phyloP scores from a whole-genome alignment of 2,329 filamentous ascomycete genomes.

The Biscogniauxia mediterranea region DNA sequence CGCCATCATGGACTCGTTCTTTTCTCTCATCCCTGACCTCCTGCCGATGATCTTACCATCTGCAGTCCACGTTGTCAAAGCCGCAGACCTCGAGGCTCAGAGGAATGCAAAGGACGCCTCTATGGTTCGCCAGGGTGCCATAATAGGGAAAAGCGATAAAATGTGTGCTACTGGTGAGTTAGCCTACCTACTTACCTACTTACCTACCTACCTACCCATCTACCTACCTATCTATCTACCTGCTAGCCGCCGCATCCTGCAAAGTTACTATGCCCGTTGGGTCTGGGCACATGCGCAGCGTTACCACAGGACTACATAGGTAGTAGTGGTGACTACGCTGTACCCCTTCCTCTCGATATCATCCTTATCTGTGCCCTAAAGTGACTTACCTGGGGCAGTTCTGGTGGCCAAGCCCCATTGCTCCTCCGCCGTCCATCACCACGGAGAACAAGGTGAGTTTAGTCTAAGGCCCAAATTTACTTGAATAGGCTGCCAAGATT shows the following conservation, averaged over 20 bases:
- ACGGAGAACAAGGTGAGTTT: conserved; percentile 62
- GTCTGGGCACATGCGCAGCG: conserved; percentile 1
- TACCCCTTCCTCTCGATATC: background rate
- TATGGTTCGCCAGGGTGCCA: conserved; percentile 49
- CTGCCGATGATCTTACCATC: conserved; percentile 59
- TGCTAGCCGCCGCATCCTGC: background rate
- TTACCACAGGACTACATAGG: background rate
- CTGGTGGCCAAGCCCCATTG: conserved; percentile 63
- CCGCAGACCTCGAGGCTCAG: conserved; percentile 43
- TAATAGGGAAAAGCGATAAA: conserved; percentile 61
- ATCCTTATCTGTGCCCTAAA: conserved; percentile 4
- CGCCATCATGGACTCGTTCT: conserved; percentile 45
- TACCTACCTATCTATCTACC: too few species aligned
- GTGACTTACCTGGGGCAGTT: conserved; percentile 40
- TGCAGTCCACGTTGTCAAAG: conserved; percentile 55
- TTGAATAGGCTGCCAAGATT: background rate
- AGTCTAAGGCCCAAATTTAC: background rate
- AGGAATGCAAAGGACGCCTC: conserved; percentile 28
- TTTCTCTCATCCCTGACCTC: conserved; percentile 56
- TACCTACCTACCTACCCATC: too few species aligned
- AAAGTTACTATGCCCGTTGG: background rate
- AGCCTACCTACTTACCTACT: background rate
- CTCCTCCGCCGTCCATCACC: conserved; percentile 63
- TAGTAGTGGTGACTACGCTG: background rate
- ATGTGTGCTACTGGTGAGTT: conserved; percentile 64